Evolutionary conservation across 805 yeast genomes (phyloP).

Genomic region (Sugiyamaella boreocaroliniensis): DNA sequence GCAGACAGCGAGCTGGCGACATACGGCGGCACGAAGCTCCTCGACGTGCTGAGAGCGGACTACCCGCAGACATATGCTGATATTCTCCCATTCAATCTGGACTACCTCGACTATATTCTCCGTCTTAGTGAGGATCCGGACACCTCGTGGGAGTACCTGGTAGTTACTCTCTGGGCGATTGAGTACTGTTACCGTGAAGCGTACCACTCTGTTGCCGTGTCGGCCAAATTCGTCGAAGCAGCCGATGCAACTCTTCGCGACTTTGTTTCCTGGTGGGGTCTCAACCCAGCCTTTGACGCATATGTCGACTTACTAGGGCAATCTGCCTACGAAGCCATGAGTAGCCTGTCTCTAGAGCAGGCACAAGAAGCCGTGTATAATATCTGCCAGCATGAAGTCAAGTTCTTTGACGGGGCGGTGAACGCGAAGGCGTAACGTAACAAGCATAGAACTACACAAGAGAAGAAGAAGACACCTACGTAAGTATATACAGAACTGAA

Average conservation of each 20-base stretch:
- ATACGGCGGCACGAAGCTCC: conserved; percentile 1
- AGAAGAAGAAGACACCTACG: not conserved
- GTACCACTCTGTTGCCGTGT: not conserved
- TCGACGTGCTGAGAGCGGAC: not conserved
- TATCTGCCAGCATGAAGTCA: conserved; percentile 3
- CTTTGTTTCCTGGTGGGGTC: conserved; percentile 11
- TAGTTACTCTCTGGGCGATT: conserved; percentile 1
- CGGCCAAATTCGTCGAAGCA: not conserved
- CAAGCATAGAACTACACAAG: not conserved
- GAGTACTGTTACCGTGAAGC: conserved; percentile 8
- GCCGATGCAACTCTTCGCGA: not conserved
- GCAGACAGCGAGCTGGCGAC: not conserved
- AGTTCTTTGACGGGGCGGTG: conserved; percentile 4
- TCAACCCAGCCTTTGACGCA: conserved; percentile 2
- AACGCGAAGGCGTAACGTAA: too few relatives aligned
- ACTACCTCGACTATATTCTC: not conserved
- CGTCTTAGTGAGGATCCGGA: not conserved
- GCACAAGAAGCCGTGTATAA: not conserved
- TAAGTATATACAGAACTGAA: not conserved
- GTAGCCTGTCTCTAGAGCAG: not conserved
- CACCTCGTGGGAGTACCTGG: conserved; percentile 4
- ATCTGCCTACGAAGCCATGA: not conserved
- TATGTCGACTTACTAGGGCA: conserved; percentile 1
- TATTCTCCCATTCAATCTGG: not conserved
- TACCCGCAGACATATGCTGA: not conserved